Conservation (phyloP, 352 stramenopile genomes). For the Pythium biforme region DNA sequence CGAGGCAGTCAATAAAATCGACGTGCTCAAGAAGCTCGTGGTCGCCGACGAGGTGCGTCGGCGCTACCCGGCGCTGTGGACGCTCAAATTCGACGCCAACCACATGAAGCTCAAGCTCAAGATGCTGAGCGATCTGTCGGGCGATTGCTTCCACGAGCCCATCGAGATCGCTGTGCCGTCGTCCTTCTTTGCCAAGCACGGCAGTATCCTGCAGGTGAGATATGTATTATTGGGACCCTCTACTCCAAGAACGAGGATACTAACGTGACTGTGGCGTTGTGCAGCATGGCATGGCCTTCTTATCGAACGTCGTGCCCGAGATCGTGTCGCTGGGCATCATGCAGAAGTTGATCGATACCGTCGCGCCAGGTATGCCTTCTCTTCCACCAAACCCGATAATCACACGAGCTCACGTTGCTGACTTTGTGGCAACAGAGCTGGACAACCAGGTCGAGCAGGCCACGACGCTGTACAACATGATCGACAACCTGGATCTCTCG, state of each 20-base stretch:
- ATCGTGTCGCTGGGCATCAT: constrained; percentile 19
- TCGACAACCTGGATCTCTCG: constrained; percentile 14
- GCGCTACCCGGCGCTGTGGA: constrained; percentile 19
- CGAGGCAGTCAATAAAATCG: constrained; percentile 12
- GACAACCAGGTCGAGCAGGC: constrained; percentile 7
- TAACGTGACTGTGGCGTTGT: background rate
- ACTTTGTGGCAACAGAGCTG: background rate
- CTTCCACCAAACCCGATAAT: too few relatives aligned
- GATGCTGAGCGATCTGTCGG: constrained; percentile 26
- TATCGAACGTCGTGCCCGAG: constrained; percentile 16
- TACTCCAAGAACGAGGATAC: background rate
- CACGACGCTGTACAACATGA: constrained; percentile 14
- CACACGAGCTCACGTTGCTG: too few relatives aligned
- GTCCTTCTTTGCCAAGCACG: constrained; percentile 11
- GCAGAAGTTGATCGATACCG: constrained; percentile 9
- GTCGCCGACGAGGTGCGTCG: constrained; percentile 10
- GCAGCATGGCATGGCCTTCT: constrained; percentile 14
- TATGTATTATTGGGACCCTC: background rate
- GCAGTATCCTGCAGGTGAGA: constrained; percentile 8
- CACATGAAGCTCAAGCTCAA: background rate
- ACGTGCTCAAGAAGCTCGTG: constrained; percentile 18
- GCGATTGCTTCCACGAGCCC: constrained; percentile 20
- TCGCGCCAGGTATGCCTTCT: constrained; percentile 5
- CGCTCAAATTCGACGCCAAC: constrained; percentile 6
- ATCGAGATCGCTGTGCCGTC: constrained; percentile 16